phyloP scores from a whole-genome alignment of 163 green algal species.

The Coccomyxa subellipsoidea region DNA sequence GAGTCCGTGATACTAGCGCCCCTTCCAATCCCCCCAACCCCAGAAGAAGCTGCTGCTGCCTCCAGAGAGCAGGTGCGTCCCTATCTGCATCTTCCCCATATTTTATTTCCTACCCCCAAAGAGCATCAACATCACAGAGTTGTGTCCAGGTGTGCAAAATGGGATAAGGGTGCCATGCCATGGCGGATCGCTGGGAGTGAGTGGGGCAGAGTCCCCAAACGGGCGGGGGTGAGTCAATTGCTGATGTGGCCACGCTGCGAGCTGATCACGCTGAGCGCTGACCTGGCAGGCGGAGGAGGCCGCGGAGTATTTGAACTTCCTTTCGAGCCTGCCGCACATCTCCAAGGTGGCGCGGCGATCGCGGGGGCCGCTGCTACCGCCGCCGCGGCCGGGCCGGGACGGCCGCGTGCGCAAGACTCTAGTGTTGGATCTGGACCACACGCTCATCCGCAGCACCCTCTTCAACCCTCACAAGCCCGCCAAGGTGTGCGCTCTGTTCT shows the following conservation, averaged over 20 bases:
- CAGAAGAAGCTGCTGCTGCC: background rate
- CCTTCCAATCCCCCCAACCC: background rate
- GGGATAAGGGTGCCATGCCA: no score
- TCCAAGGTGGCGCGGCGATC: conserved; percentile 32
- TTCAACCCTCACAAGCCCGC: conserved; percentile 2
- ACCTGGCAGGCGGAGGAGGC: background rate
- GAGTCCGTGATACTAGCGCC: background rate
- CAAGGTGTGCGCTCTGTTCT: background rate
- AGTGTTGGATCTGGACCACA: conserved; percentile 94
- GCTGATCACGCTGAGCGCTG: no score
- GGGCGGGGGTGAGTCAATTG: background rate
- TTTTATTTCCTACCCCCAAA: no score
- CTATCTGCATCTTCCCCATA: background rate
- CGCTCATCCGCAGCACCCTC: conserved; percentile 62
- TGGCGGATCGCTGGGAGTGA: no score
- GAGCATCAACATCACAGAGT: no score
- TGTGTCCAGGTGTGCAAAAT: no score
- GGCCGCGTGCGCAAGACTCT: conserved; percentile 73
- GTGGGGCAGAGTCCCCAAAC: no score
- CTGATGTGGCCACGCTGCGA: no score
- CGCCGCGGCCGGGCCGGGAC: conserved; percentile 51
- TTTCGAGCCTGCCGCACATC: conserved; percentile 66
- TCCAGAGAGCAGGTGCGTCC: background rate
- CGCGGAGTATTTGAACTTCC: conserved; percentile 5
- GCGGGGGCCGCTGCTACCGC: conserved; percentile 60